Evolutionary conservation across 176 grass and related monocot genomes (phyloP).

Genomic region (Rhynchospora tenuis): DNA sequence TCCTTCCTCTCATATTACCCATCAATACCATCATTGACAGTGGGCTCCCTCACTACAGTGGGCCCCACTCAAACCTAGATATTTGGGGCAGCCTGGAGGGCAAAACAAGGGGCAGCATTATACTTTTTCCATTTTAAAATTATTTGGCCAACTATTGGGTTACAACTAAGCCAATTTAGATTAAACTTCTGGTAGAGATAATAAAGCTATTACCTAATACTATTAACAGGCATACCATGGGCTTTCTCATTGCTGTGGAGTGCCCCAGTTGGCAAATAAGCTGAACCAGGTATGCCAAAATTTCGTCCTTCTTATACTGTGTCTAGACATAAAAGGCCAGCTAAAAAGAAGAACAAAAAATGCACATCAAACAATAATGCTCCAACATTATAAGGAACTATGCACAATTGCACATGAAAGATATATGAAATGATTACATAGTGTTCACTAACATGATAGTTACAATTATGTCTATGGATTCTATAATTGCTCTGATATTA

Average conservation of each 20-base stretch:
- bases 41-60: no score
- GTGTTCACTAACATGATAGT: background rate
- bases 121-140: no score
- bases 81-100: no score
- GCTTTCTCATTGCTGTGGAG: conserved; percentile 90
- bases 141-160: background rate
- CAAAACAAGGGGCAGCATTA: no score
- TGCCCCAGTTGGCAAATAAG: conserved; percentile 90
- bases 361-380: background rate
- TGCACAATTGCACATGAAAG: background rate
- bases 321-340: background rate
- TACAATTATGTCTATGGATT: background rate
- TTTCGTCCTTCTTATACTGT: conserved; percentile 6
- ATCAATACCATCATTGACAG: no score
- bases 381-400: background rate
- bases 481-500: background rate
- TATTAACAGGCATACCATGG: conserved; percentile 76
- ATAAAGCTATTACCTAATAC: conserved; percentile 3
- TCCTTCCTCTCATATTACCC: no score
- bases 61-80: no score
- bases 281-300: conserved; percentile 60
- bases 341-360: background rate
- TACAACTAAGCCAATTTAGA: background rate
- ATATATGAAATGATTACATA: background rate
- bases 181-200: conserved; percentile 16